A percentile compares a stretch with the other conserved stretches of the same genome.
Conservation (phyloP, 768 basidiomycete genomes). For the Lactarius indigo region DNA sequence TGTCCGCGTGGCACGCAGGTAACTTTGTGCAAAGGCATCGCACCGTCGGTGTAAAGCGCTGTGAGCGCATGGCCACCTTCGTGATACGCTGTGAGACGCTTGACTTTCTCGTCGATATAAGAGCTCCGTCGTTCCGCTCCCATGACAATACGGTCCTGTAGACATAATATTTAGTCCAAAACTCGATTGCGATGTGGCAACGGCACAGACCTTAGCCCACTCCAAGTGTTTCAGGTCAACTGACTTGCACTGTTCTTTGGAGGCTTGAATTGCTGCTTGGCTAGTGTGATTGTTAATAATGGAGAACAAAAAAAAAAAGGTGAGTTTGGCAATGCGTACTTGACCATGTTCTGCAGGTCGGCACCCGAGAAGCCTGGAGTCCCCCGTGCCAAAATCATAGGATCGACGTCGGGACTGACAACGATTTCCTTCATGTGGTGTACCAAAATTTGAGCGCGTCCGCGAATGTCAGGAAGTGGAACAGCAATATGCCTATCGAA, state of each 20-base stretch:
- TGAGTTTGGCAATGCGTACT: slow-evolving; percentile 50
- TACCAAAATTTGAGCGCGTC: slow-evolving; percentile 85
- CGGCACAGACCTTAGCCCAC: slow-evolving; percentile 83
- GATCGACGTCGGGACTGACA: slow-evolving; percentile 70
- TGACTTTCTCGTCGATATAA: slow-evolving; percentile 82
- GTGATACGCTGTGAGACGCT: slow-evolving; percentile 92
- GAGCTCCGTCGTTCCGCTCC: slow-evolving; percentile 91
- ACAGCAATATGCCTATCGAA: slow-evolving; percentile 94
- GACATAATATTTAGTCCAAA: neutral
- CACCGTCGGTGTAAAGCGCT: slow-evolving; percentile 90
- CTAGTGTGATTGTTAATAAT: slow-evolving; percentile 32
- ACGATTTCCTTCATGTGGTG: slow-evolving; percentile 87
- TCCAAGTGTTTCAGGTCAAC: slow-evolving; percentile 86
- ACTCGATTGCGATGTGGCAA: neutral
- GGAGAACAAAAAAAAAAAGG: neutral
- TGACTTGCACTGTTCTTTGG: slow-evolving; percentile 70
- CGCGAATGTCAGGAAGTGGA: slow-evolving; percentile 91
- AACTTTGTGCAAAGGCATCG: slow-evolving; percentile 96
- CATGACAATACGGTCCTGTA: slow-evolving; percentile 90
- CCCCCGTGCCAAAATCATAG: slow-evolving; percentile 85
- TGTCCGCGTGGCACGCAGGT: slow-evolving; percentile 97
- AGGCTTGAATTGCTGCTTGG: slow-evolving; percentile 93
- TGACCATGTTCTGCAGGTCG: slow-evolving; percentile 95
- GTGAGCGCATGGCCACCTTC: slow-evolving; percentile 97
- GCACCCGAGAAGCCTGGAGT: slow-evolving; percentile 97